Evolutionary conservation across 1,284 basidiomycete genomes (phyloP).

Genomic region (Boletus mariae): DNA sequence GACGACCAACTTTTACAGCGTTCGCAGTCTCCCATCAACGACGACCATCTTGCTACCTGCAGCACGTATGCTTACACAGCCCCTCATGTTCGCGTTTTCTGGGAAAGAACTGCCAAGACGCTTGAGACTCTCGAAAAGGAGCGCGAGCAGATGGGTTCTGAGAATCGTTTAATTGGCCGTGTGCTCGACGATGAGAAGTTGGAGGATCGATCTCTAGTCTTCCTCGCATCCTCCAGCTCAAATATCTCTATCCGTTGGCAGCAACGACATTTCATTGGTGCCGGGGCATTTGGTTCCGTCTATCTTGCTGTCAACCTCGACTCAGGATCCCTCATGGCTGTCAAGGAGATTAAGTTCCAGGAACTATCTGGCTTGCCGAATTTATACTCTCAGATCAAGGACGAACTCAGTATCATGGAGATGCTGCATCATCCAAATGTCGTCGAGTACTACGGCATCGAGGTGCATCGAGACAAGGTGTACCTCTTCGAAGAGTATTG

Average conservation of each 20-base stretch:
- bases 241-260: conserved; percentile 99
- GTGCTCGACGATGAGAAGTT: conserved; percentile 89
- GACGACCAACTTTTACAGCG: conserved; percentile 42
- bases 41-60: conserved; percentile 36
- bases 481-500: conserved; percentile 99
- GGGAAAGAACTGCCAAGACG: conserved; percentile 63
- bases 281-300: conserved; percentile 97
- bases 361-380: conserved; percentile 82
- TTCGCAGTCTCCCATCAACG: conserved; percentile 32
- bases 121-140: conserved; percentile 63
- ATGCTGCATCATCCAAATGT: conserved; percentile 98
- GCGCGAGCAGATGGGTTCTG: conserved; percentile 58
- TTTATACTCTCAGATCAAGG: conserved; percentile 90
- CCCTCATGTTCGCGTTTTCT: conserved; percentile 65
- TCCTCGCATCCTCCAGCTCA: conserved; percentile 88
- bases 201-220: conserved; percentile 88
- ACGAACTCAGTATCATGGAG: conserved; percentile 98
- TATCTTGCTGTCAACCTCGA: conserved; percentile 98
- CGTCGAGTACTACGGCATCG: conserved; percentile 99
- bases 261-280: conserved; percentile 96
- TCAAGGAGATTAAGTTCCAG: conserved; percentile 99
- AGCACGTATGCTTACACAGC: conserved; percentile 49
- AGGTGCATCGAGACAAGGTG: conserved; percentile 98
- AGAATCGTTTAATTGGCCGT: conserved; percentile 78
- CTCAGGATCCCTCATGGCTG: conserved; percentile 96